phyloP scores from a whole-genome alignment of 2,329 filamentous ascomycete species.

The Colletotrichum agaves region DNA sequence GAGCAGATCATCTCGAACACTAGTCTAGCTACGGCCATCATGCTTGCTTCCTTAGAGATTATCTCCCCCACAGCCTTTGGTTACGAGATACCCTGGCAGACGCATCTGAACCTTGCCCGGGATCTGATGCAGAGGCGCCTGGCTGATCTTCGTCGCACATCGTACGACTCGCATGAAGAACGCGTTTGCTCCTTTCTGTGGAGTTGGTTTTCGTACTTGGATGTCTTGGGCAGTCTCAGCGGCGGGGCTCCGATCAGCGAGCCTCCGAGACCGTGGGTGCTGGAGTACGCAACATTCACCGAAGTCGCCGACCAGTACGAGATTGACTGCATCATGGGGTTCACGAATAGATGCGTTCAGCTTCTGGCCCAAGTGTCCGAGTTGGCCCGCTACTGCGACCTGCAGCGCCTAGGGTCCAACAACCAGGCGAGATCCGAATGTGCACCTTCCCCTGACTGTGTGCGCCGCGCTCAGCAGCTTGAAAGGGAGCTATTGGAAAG shows the following conservation, averaged over 20 bases:
- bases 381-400: slow-evolving; percentile 75
- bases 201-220: slow-evolving; percentile 86
- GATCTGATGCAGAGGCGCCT: slow-evolving; percentile 76
- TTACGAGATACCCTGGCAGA: slow-evolving; percentile 83
- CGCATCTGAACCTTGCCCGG: slow-evolving; percentile 79
- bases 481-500: slow-evolving; percentile 70
- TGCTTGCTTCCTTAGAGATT: slow-evolving; percentile 86
- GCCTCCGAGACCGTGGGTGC: slow-evolving; percentile 61
- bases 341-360: slow-evolving; percentile 76
- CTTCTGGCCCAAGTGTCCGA: slow-evolving; percentile 78
- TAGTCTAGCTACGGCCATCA: slow-evolving; percentile 83
- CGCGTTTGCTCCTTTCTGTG: slow-evolving; percentile 78
- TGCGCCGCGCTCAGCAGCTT: slow-evolving; percentile 67
- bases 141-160: slow-evolving; percentile 44
- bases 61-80: slow-evolving; percentile 85
- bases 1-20: slow-evolving; percentile 74
- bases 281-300: slow-evolving; percentile 62
- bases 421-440: slow-evolving; percentile 56
- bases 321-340: slow-evolving; percentile 85
- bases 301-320: slow-evolving; percentile 68
- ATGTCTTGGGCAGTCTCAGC: slow-evolving; percentile 78
- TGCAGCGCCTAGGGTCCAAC: slow-evolving; percentile 67
- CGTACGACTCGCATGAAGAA: slow-evolving; percentile 60
- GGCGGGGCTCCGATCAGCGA: slow-evolving; percentile 64
- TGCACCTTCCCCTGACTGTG: slow-evolving; percentile 66